A percentile compares a stretch with the other conserved stretches of the same genome.
These are phyloP conservation scores for Lycium ferocissimum DNA, from an alignment of 257 asterid genomes.

Conservation along the genomic window DNA sequence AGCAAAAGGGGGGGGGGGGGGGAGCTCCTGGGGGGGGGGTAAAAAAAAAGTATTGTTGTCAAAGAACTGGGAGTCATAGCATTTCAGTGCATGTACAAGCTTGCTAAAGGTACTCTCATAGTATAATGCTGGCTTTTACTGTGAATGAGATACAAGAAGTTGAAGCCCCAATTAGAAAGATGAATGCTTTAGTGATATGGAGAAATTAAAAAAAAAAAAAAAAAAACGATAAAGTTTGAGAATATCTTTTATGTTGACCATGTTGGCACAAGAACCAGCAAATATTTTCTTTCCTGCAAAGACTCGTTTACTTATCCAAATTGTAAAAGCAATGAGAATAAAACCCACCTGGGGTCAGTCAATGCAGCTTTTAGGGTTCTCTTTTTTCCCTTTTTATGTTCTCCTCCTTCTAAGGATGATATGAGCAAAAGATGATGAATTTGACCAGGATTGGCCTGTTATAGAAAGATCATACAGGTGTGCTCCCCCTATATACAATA, in stretches of 20 bases:
- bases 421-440: not conserved
- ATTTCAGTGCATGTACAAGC: constrained; percentile 4
- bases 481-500: not conserved
- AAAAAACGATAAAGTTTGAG: constrained; percentile 8
- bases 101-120: not conserved
- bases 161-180: not conserved
- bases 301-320: not conserved
- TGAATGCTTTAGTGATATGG: not conserved
- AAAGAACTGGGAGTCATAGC: constrained; percentile 12
- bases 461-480: not conserved
- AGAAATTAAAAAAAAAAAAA: not conserved
- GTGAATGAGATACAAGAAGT: not conserved
- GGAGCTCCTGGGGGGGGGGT: too few species aligned
- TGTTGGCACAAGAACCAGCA: not conserved
- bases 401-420: not conserved
- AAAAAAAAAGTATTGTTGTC: not conserved
- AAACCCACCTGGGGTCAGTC: not conserved
- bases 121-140: constrained; percentile 8
- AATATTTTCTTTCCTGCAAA: not conserved
- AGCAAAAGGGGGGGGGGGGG: too few species aligned
- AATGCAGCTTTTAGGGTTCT: not conserved
- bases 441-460: not conserved
- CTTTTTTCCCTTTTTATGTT: not conserved
- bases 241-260: not conserved
- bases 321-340: constrained; percentile 18